These are phyloP conservation scores for Globisporangium lucens DNA, from an alignment of 352 stramenopile genomes.

Conservation along the genomic window DNA sequence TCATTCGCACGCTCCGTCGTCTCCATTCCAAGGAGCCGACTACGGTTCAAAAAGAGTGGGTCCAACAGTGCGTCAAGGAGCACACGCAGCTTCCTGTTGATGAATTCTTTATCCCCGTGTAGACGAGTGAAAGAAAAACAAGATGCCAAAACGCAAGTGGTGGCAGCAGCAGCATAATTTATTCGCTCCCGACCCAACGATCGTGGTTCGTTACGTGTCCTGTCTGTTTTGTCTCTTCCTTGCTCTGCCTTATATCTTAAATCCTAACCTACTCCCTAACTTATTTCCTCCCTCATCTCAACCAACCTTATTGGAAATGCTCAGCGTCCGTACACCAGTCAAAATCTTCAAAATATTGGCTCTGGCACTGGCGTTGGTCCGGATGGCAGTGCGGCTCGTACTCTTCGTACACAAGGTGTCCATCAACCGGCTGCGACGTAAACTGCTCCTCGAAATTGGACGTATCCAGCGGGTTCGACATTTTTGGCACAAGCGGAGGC, in stretches of 20 bases:
- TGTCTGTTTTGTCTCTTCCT: neutral
- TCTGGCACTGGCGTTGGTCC: constrained; percentile 21
- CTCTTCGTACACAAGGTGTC: constrained; percentile 59
- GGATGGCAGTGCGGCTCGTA: constrained; percentile 26
- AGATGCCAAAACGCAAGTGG: neutral
- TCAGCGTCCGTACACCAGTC: constrained; percentile 64
- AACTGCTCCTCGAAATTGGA: constrained; percentile 79
- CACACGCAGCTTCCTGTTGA: constrained; percentile 49
- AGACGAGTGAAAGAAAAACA: constrained; percentile 7
- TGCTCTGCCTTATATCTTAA: neutral
- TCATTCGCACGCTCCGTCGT: constrained; percentile 49
- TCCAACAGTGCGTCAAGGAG: constrained; percentile 44
- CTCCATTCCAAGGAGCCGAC: constrained; percentile 42
- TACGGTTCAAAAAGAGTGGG: constrained; percentile 59
- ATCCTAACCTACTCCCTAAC: constrained; percentile 3
- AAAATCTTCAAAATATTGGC: constrained; percentile 62
- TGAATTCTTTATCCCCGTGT: constrained; percentile 55
- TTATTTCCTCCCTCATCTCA: neutral
- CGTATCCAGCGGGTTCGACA: constrained; percentile 48
- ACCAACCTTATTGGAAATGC: constrained; percentile 28
- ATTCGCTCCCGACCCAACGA: constrained; percentile 17
- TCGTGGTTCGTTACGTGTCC: neutral
- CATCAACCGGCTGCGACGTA: constrained; percentile 61
- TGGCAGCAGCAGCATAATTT: constrained; percentile 35
- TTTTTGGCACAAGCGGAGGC: constrained; percentile 53